Evolutionary conservation across 2,329 filamentous ascomycete genomes (phyloP), one percentile per base, ranked within the genome.

Genomic region (Pseudogymnoascus sp.): DNA sequence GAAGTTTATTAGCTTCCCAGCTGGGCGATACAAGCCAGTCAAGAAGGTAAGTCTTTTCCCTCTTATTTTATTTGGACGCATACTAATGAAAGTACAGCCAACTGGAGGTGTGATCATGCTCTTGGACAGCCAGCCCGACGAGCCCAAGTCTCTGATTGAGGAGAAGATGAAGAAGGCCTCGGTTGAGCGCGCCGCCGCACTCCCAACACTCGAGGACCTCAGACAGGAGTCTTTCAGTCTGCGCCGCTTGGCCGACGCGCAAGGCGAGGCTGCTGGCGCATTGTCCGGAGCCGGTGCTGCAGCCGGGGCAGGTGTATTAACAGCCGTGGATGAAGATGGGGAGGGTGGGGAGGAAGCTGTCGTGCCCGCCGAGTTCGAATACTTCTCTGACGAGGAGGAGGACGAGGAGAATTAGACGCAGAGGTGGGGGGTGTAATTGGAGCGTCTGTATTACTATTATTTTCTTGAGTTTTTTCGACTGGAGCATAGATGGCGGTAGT

Each of bases 31-130:
- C 77, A 91, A 90, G 81, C 93, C 95, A 37, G 93, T 97, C 65
- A 91, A 90, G 79, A 87, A 96, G 85, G 91, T 93, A 78, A 74
- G 81, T 76, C 14, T 13, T 19, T 14, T 33, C 26, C 37, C 31
- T 14, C 56, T 38, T 14, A 7, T 53, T 3, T n/a, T 21, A 37
- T n/a, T 42, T 4, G 50, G 16, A 35, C 5, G 24, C 7, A 65
- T 73, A 64, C 79, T 84, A 76, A 85, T 73, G 44, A 8, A 14
- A 13, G 19, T 62, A 10, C 70, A 96, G 89, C 91, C 93, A 66
- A 97, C 93, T 44, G 93, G 95, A 68, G 95, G 95, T 68, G 91
- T 96, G 38, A 86, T 97, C 35, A 83, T 99, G n/a, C 85, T 99
- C 21, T 82, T 90, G 63, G 95, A 99, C 74, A 92, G 87, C 13